These are phyloP conservation scores for Rhododendron mucronatum DNA, from an alignment of 148 eudicot genomes.

Conservation along the genomic window DNA sequence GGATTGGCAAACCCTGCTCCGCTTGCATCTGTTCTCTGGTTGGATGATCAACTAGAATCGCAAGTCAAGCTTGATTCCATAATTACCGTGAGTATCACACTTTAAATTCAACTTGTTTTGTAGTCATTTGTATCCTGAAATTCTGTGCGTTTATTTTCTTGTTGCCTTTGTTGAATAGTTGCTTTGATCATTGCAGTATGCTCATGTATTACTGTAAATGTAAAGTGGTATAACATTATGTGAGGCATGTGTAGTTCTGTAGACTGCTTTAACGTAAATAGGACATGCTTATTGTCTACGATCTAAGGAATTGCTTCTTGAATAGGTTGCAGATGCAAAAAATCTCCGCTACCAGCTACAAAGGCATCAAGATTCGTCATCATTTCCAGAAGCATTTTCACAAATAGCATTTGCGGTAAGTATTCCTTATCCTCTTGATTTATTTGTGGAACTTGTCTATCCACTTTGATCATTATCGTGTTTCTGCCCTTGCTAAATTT, in stretches of 20 bases:
- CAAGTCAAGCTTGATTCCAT: slow-evolving; percentile 86
- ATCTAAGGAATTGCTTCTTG: slow-evolving; percentile 10
- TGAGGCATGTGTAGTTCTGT: background rate
- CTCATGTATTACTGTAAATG: background rate
- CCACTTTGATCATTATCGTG: background rate
- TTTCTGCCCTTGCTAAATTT: background rate
- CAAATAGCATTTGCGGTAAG: slow-evolving; percentile 95
- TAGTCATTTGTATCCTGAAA: background rate
- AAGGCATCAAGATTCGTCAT: slow-evolving; percentile 61
- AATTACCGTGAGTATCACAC: slow-evolving; percentile 60
- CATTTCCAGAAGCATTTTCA: slow-evolving; percentile 87
- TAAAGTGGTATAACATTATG: background rate
- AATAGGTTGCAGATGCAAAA: slow-evolving; percentile 91
- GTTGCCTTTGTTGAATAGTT: background rate
- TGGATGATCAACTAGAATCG: slow-evolving; percentile 96
- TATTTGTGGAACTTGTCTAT: slow-evolving; percentile 2
- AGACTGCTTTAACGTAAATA: background rate
- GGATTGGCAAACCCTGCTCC: slow-evolving; percentile 99
- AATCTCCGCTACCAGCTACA: slow-evolving; percentile 84
- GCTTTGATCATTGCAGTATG: background rate
- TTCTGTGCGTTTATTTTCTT: background rate
- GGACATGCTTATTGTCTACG: background rate
- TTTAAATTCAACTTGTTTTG: background rate
- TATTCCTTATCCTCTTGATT: slow-evolving; percentile 4
- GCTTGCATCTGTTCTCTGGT: slow-evolving; percentile 95